Conservation (phyloP, 805 yeast species). For the Starmerella asiatica region DNA sequence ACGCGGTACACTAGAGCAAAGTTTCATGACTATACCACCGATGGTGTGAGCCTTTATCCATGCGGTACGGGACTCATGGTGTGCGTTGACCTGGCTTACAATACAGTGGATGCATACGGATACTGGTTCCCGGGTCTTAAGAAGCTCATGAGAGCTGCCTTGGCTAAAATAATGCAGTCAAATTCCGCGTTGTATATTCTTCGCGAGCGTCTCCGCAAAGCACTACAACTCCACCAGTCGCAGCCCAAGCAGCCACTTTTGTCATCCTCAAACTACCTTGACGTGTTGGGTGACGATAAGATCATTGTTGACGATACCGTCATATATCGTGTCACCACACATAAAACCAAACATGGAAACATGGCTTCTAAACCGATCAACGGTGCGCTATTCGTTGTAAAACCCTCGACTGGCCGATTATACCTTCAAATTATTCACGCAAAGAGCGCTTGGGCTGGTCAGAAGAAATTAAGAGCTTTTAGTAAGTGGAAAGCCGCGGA, state of each 20-base stretch:
- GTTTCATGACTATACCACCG: conserved; percentile 83
- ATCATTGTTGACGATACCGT: conserved; percentile 86
- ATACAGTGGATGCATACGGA: conserved; percentile 92
- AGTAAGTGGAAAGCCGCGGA: conserved; percentile 99
- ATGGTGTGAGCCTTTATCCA: conserved; percentile 73
- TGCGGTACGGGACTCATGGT: conserved; percentile 85
- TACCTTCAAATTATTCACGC: conserved; percentile 83
- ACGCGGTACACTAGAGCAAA: conserved; percentile 88
- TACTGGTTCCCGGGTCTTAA: conserved; percentile 96
- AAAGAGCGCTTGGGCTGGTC: conserved; percentile 86
- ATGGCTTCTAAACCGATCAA: conserved; percentile 83
- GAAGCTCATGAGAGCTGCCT: conserved; percentile 75
- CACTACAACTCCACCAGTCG: conserved; percentile 81
- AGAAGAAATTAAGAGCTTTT: conserved; percentile 78
- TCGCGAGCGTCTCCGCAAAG: conserved; percentile 87
- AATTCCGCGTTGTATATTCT: conserved; percentile 86
- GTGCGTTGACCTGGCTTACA: conserved; percentile 86
- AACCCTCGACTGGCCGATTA: conserved; percentile 83
- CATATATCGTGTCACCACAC: conserved; percentile 85
- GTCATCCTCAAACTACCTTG: conserved; percentile 80
- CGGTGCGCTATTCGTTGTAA: conserved; percentile 80
- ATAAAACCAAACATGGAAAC: conserved; percentile 85
- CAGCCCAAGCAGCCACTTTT: conserved; percentile 87
- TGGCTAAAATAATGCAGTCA: conserved; percentile 86
- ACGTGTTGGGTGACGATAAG: conserved; percentile 62